Evolutionary conservation across 2,329 filamentous ascomycete species (phyloP), one percentile per base, ranked within the genome.

Genomic region (Westerdykella sp.): DNA sequence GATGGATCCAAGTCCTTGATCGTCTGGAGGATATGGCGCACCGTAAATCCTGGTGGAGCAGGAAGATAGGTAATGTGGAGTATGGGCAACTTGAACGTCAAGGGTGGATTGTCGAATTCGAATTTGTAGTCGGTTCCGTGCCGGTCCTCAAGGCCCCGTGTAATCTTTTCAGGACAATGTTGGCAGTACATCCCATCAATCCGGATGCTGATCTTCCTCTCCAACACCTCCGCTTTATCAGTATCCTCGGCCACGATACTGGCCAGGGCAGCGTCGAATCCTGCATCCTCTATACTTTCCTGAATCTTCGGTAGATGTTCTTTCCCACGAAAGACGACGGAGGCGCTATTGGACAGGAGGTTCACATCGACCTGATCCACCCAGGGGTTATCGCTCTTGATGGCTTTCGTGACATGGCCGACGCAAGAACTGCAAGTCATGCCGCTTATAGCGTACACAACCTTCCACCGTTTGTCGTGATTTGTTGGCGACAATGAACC

Each of bases 21-120:
- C 1, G 79, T 75, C 11, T 73, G 69, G 11, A 94, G 70, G 34
- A 96, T 86, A 6, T 79, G 76, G 39, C 91, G 79, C 50, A 95
- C 78, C 0, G 87, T 95, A 55, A 95, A 79, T 1, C 54, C 60
- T 0, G 87, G 85, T 3, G 81, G 73, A 2, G 77, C 63, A 0
- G 90, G 87, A 0, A 71, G 71, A 57, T 96, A 96, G 3, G 70
- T 76, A 41, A 95, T 61, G 53, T 76, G 83, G 35, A 95, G 57
- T 23, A 89, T 77, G 0, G 88, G 85, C 15, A 50, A 48, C 14
- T 77, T 72, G 30, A 82, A 67, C 21, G 78, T 67, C 1, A 80
- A 81, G 1, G 80, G 75, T 14, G 71, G 65, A 22, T 71, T 69
- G 32, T 81, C 62, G 12, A 89, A 68, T 4, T 72, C 67, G 1